A percentile compares a stretch with the other conserved stretches of the same genome.
These are phyloP conservation scores for Boletus tylopilopsis DNA, from an alignment of 768 basidiomycete species.

Conservation along the genomic window DNA sequence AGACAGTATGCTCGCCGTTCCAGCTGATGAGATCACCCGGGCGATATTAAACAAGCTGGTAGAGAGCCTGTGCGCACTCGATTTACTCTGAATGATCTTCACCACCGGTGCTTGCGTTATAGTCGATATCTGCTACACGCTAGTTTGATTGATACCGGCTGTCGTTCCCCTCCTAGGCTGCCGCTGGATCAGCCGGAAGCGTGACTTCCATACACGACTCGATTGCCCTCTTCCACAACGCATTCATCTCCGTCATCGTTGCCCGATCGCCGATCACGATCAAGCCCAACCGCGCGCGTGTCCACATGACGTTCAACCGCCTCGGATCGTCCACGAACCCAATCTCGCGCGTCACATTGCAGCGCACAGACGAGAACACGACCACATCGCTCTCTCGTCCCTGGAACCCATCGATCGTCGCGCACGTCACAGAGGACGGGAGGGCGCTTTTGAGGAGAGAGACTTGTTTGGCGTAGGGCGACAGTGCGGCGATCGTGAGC, in stretches of 20 bases:
- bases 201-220: conserved; percentile 29
- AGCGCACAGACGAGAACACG: conserved; percentile 61
- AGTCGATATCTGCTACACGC: no score
- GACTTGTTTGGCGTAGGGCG: conserved; percentile 60
- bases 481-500: conserved; percentile 31
- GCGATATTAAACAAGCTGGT: no score
- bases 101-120: no score
- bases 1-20: no score
- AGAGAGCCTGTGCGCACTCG: no score
- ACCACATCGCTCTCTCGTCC: conserved; percentile 66
- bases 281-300: conserved; percentile 53
- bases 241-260: conserved; percentile 42
- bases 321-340: conserved; percentile 65
- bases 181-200: conserved; percentile 2
- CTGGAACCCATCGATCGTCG: conserved; percentile 48
- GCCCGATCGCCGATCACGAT: conserved; percentile 56
- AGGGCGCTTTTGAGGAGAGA: conserved; percentile 41
- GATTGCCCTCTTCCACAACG: conserved; percentile 52
- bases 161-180: no score
- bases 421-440: conserved; percentile 18
- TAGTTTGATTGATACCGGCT: no score
- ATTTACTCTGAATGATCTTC: no score
- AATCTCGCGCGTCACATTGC: conserved; percentile 55
- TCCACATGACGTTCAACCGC: conserved; percentile 64
- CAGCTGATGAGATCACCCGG: no score